Percentiles rank a stretch among this genome's conserved stretches.
These are phyloP conservation scores for Thelephora ganbajun DNA, from an alignment of 768 basidiomycete species.

Conservation along the genomic window DNA sequence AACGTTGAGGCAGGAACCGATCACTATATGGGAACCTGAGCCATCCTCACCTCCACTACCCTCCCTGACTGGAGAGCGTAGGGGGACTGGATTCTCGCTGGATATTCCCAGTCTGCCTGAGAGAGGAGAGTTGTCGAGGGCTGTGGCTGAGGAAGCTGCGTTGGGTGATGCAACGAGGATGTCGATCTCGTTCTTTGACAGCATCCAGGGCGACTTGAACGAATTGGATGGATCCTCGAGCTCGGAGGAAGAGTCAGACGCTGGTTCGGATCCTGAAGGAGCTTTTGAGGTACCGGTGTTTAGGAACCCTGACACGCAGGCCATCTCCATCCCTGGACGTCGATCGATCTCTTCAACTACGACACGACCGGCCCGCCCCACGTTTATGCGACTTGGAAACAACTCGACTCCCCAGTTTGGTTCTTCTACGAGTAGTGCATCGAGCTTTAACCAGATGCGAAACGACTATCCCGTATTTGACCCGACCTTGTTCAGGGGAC, in stretches of 20 bases:
- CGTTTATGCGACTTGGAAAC: constrained; percentile 53
- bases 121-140: too few relatives aligned
- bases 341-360: not conserved
- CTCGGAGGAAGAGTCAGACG: not conserved
- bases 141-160: not conserved
- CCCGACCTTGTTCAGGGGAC: constrained; percentile 25
- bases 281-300: constrained; percentile 3
- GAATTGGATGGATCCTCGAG: not conserved
- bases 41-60: constrained; percentile 4
- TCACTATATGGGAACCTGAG: constrained; percentile 6
- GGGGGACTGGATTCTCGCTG: not conserved
- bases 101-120: not conserved
- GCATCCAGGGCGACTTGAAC: not conserved
- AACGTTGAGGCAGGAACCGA: constrained; percentile 5
- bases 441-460: not conserved
- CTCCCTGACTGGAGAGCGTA: not conserved
- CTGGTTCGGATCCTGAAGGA: not conserved
- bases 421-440: not conserved
- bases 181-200: not conserved
- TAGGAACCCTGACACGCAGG: constrained; percentile 22
- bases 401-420: constrained; percentile 53
- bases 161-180: not conserved
- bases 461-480: constrained; percentile 12
- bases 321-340: constrained; percentile 16
- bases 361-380: constrained; percentile 17